These are phyloP conservation scores for Candida ipomoeae DNA, from an alignment of 805 yeast species.

Conservation along the genomic window DNA sequence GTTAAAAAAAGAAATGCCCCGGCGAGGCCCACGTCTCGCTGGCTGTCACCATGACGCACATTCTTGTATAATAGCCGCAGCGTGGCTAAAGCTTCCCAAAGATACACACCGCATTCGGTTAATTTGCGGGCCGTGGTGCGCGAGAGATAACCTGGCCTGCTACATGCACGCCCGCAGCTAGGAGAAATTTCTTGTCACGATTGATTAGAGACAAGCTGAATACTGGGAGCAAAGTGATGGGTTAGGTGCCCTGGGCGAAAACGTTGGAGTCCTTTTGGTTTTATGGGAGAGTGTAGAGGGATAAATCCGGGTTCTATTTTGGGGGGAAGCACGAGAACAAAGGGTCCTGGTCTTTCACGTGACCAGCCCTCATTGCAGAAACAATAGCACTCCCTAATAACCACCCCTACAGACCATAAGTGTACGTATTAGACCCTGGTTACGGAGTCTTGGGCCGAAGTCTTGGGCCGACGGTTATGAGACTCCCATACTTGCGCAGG, in stretches of 20 bases:
- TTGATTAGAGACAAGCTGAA: not conserved
- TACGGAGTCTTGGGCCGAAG: not conserved
- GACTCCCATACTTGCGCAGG: not conserved
- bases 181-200: not conserved
- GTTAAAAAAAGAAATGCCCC: slow-evolving; percentile 1
- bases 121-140: slow-evolving; percentile 4
- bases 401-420: not conserved
- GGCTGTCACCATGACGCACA: slow-evolving; percentile 3
- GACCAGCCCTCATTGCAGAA: not conserved
- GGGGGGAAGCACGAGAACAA: not conserved
- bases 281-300: too few relatives aligned
- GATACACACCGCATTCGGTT: not conserved
- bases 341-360: not conserved
- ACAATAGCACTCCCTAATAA: not conserved
- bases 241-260: too few relatives aligned
- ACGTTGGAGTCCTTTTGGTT: too few relatives aligned
- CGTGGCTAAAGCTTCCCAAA: not conserved
- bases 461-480: not conserved
- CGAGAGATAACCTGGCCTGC: not conserved
- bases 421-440: not conserved
- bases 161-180: not conserved
- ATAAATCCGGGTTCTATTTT: too few relatives aligned
- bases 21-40: not conserved
- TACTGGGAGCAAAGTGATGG: too few relatives aligned
- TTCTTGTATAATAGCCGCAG: not conserved